Conservation (phyloP, 371 early-diverging fungal genomes). For the Apophysomyces trapeziformis region DNA sequence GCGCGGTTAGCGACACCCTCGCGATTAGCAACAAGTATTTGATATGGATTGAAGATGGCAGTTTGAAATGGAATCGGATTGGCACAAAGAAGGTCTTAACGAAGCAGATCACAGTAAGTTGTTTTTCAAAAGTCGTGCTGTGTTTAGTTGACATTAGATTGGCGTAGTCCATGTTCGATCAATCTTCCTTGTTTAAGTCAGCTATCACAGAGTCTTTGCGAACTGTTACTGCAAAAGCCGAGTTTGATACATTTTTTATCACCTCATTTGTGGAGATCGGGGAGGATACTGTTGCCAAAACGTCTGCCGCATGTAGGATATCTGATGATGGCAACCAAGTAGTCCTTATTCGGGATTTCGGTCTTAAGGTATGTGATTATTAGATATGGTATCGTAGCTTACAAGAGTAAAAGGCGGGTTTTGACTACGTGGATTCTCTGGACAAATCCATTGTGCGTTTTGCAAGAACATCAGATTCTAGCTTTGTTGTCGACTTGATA, state of each 20-base stretch:
- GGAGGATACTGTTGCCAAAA: constrained; percentile 5
- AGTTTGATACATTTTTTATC: constrained; percentile 7
- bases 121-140: not conserved
- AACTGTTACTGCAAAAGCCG: not conserved
- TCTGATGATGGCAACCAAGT: constrained; percentile 20
- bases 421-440: constrained; percentile 28
- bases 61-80: constrained; percentile 41
- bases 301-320: constrained; percentile 27
- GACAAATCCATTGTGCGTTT: constrained; percentile 17
- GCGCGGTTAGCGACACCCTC: constrained; percentile 19
- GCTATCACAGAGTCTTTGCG: constrained; percentile 13
- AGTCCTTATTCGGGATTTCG: constrained; percentile 25
- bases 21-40: constrained; percentile 27
- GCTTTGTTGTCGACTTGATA: constrained; percentile 16
- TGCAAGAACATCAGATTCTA: constrained; percentile 11
- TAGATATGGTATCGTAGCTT: not conserved
- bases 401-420: constrained; percentile 14
- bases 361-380: constrained; percentile 24
- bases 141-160: not conserved
- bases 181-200: constrained; percentile 16
- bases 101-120: constrained; percentile 26
- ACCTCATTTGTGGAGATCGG: constrained; percentile 11
- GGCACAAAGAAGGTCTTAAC: constrained; percentile 30
- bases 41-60: constrained; percentile 42
- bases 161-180: constrained; percentile 16